These are phyloP conservation scores for Pyricularia sp. DNA, from an alignment of 2,329 filamentous ascomycete species.

Conservation along the genomic window DNA sequence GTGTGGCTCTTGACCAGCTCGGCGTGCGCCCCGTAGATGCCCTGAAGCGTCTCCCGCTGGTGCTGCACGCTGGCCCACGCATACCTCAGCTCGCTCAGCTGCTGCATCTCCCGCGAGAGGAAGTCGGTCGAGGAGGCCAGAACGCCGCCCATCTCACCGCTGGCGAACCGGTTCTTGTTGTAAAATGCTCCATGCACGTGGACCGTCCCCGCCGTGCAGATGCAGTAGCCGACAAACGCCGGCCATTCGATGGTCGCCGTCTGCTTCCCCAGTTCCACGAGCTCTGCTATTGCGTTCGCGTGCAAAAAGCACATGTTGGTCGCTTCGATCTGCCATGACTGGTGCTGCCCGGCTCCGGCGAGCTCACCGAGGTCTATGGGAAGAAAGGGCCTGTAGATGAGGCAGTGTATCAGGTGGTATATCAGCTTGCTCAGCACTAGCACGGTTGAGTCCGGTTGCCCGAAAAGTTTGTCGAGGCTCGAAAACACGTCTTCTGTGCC, in stretches of 20 bases:
- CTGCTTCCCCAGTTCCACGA: constrained; percentile 70
- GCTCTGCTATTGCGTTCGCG: constrained; percentile 76
- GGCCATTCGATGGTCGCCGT: constrained; percentile 74
- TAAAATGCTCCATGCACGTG: constrained; percentile 84
- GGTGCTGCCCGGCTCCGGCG: constrained; percentile 70
- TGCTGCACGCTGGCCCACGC: constrained; percentile 73
- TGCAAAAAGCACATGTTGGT: constrained; percentile 82
- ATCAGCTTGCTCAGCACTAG: constrained; percentile 77
- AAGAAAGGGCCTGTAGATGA: constrained; percentile 80
- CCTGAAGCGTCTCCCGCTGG: constrained; percentile 69
- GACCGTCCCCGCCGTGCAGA: constrained; percentile 79
- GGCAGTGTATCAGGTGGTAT: constrained; percentile 78
- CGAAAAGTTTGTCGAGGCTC: constrained; percentile 65
- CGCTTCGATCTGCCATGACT: constrained; percentile 88
- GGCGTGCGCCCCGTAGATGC: constrained; percentile 67
- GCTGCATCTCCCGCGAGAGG: constrained; percentile 68
- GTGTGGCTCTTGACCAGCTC: constrained; percentile 68
- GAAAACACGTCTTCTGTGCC: constrained; percentile 73
- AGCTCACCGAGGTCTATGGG: constrained; percentile 78
- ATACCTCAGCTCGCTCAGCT: constrained; percentile 64
- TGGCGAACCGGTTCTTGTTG: constrained; percentile 35
- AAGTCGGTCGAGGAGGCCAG: constrained; percentile 56
- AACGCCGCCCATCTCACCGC: constrained; percentile 52
- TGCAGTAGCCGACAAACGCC: constrained; percentile 76
- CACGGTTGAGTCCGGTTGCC: constrained; percentile 67